Evolutionary conservation across 2,329 filamentous ascomycete genomes (phyloP), one percentile per base, ranked within the genome.

Genomic region (Thielaviopsis populi): DNA sequence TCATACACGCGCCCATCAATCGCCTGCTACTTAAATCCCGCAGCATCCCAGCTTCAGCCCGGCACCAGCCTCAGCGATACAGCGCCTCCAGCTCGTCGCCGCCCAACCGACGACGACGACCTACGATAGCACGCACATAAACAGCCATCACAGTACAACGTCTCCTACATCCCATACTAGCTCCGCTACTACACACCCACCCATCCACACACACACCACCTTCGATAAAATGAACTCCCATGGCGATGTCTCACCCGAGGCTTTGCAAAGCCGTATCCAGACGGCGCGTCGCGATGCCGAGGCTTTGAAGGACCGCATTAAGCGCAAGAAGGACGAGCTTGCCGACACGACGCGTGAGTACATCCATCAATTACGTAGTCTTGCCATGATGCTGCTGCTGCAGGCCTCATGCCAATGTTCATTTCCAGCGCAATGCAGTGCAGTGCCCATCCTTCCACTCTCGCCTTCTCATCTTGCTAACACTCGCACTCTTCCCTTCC

Each of bases 301-400:
- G 81, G 91, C 89, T 63, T 80, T 97, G 71, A 97, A 97, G 82
- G 92, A 97, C 76, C 87, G 89, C 77, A 97, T 97, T 84, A 97
- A 96, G 87, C 86, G 91, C 78, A 96, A 95, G 85, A 97, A 97
- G 88, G 94, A 99, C 83, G 94, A 97, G 79, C 84, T 99, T 71
- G 92, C 92, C 74, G 94, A 99, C 77, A 95, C 91, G 68, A 95
- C 91, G 73, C 87, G 94, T 99, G 85, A 84, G 92, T 82, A 67
- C 67, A 19, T n/a, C 37, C 19, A 15, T 7, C 41, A 19, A 7
- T 22, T 46, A 15, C 62, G 22, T 2, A 17, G 13, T 7, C 48
- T 10, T n/a, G n/a, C n/a, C n/a, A n/a, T n/a, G n/a, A n/a, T n/a
- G n/a, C n/a, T n/a, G n/a, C n/a, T n/a, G n/a, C n/a, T n/a, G n/a